Percentiles rank a stretch among this genome's conserved stretches.
Conservation (phyloP, 2,329 filamentous ascomycete species). For the Ceratocystiopsis minuta region DNA sequence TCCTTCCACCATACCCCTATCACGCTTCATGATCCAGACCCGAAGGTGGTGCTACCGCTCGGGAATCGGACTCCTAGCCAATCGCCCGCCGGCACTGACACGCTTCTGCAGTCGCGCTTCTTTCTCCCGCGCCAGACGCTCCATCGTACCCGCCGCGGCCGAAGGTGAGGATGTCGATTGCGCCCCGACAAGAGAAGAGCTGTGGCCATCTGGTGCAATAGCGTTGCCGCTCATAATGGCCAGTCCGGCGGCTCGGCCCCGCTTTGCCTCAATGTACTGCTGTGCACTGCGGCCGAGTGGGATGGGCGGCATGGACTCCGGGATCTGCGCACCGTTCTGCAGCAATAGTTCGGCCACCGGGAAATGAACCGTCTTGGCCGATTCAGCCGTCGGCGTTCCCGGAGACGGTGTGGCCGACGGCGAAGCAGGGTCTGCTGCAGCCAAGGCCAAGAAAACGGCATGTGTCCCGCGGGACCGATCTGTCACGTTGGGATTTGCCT, state of each 20-base stretch:
- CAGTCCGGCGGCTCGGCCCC: slow-evolving; percentile 23
- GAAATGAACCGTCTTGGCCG: slow-evolving; percentile 48
- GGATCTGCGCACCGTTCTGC: slow-evolving; percentile 87
- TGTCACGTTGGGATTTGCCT: slow-evolving; percentile 68
- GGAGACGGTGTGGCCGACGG: slow-evolving; percentile 33
- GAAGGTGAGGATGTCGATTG: slow-evolving; percentile 31
- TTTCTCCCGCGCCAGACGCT: slow-evolving; percentile 40
- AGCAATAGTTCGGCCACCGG: slow-evolving; percentile 78
- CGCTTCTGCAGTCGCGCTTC: slow-evolving; percentile 59
- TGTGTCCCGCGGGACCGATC: slow-evolving; percentile 82
- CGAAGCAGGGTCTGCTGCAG: slow-evolving; percentile 76
- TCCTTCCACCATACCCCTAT: background rate
- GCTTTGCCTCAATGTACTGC: slow-evolving; percentile 69
- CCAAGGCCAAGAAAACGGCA: slow-evolving; percentile 75
- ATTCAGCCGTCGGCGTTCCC: slow-evolving; percentile 10
- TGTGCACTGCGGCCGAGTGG: slow-evolving; percentile 67
- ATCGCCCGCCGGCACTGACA: slow-evolving; percentile 56
- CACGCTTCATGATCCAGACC: slow-evolving; percentile 1
- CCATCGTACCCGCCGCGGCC: slow-evolving; percentile 22
- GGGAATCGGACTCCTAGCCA: slow-evolving; percentile 47
- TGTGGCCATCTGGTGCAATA: slow-evolving; percentile 9
- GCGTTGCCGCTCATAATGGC: slow-evolving; percentile 13
- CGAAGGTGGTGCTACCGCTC: slow-evolving; percentile 30
- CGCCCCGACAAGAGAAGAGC: background rate
- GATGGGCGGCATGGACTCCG: slow-evolving; percentile 56